phyloP scores from a whole-genome alignment of 2,329 filamentous ascomycete genomes.

The Zymoseptoria brevis region DNA sequence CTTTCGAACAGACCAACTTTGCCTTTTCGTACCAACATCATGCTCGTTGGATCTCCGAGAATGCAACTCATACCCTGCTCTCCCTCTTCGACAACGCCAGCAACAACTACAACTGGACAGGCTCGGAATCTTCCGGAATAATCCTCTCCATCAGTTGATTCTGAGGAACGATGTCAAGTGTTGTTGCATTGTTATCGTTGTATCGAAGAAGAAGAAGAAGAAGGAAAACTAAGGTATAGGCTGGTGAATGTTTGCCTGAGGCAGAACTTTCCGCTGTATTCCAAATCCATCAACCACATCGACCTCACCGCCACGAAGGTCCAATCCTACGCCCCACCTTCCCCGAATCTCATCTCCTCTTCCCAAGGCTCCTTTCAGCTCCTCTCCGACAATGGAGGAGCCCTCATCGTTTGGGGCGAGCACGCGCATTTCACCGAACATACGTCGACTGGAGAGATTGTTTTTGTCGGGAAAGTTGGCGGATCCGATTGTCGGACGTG shows the following conservation, averaged over 20 bases:
- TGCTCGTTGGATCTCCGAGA: constrained; percentile 41
- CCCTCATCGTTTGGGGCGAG: constrained; percentile 51
- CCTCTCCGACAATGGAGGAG: constrained; percentile 44
- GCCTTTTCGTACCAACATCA: constrained; percentile 48
- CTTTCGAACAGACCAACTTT: constrained; percentile 42
- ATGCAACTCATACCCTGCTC: constrained; percentile 42
- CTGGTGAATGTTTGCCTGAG: too few relatives aligned
- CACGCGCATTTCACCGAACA: constrained; percentile 38
- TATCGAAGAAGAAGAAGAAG: too few relatives aligned
- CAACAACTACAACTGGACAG: constrained; percentile 39
- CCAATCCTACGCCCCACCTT: constrained; percentile 43
- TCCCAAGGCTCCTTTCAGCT: constrained; percentile 49
- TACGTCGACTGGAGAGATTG: constrained; percentile 39
- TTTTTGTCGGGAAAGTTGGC: constrained; percentile 50
- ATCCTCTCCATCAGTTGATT: constrained; percentile 38
- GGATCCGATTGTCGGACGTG: constrained; percentile 31
- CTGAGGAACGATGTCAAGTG: too few relatives aligned
- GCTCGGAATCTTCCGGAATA: constrained; percentile 36
- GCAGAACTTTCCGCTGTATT: too few relatives aligned
- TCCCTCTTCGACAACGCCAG: constrained; percentile 50
- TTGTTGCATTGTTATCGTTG: too few relatives aligned
- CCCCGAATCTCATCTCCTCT: constrained; percentile 39
- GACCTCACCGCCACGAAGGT: constrained; percentile 39
- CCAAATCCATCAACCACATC: constrained; percentile 38
- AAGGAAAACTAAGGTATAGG: too few relatives aligned